Base-by-base conservation (phyloP, 1,139 yeast genomes). In the Kurtzmaniella quercitrusa region DNA sequence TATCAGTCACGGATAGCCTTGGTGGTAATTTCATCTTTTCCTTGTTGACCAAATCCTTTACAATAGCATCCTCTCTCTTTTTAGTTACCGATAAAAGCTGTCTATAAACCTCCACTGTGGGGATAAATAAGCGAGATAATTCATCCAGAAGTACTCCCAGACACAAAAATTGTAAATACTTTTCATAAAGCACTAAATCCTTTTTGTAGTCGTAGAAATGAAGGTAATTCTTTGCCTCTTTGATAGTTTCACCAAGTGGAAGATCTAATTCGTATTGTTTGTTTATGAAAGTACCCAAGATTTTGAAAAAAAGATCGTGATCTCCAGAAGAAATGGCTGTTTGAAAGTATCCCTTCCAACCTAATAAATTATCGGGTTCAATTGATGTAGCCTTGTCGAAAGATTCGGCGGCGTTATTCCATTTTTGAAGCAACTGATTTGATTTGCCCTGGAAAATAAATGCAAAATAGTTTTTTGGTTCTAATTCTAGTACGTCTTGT, bases 341-440 rank as follows among this genome's bases (percentile, higher is more conserved):
- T 38, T 64, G 72, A 47, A 80, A 63, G 47, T 83, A 71, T 0
- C 97, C 98, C 57, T 87, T 88, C 95, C 95, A 89, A 0, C 93
- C 95, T 21, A 77, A 59, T 1, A 80, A 48, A 43, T 82, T 79
- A 1, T 67, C 65, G 0, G 82, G 78, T 30, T 84, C 79, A 1
- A 83, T 42, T 3, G 61, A 55, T 2, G 79, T 74, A 0, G 96
- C 96, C 36, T 59, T 61, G 22, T 59, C 52, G 52, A 85, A 87
- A 2, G 80, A 65, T 2, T 56, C 54, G 2, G 67, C 55, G 0
- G 95, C 84, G 2, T 71, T 63, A 1, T 58, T 58, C 7, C 57
- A 46, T 5, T 76, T 61, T 14, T 66, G 60, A 45, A 70, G 56
- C 26, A 74, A 59, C 45, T 76, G 80, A 44, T 70, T 64, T 1